Evolutionary conservation across 352 stramenopile genomes (phyloP).

Genomic region (Discostella stelligera): DNA sequence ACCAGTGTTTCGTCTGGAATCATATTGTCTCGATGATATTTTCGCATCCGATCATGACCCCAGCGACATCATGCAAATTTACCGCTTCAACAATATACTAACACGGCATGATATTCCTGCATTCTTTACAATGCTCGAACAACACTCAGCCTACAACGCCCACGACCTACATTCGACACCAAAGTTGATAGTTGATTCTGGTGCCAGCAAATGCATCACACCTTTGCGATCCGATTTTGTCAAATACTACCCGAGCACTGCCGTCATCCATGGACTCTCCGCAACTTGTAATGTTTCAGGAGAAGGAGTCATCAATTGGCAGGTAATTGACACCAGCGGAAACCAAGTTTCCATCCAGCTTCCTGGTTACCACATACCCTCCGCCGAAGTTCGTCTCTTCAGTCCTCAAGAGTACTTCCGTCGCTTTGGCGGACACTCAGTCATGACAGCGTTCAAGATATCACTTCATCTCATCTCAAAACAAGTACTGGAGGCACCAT

Average conservation of each 20-base stretch:
- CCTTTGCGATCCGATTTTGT: conserved; percentile 18
- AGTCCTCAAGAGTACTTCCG: conserved; percentile 18
- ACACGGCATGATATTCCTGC: neutral
- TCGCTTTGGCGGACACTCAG: neutral
- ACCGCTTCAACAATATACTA: neutral
- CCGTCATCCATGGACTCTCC: conserved; percentile 15
- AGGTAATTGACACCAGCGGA: neutral
- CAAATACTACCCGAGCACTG: neutral
- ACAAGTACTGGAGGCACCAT: neutral
- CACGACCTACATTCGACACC: neutral
- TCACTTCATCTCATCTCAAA: conserved; percentile 1
- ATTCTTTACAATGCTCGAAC: neutral
- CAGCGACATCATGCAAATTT: neutral
- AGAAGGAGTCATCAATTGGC: conserved; percentile 18
- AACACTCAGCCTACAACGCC: neutral
- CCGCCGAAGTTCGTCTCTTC: conserved; percentile 14
- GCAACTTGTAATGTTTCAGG: conserved; percentile 10
- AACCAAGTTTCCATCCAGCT: conserved; percentile 11
- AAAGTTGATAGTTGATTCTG: conserved; percentile 20
- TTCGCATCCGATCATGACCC: neutral
- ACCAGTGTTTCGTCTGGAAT: too few species aligned
- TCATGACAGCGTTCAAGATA: neutral
- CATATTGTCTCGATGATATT: neutral
- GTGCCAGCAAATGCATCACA: conserved; percentile 24
- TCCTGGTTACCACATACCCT: conserved; percentile 18